Evolutionary conservation across 2,329 filamentous ascomycete species (phyloP).

Genomic region (Neurospora sp.): DNA sequence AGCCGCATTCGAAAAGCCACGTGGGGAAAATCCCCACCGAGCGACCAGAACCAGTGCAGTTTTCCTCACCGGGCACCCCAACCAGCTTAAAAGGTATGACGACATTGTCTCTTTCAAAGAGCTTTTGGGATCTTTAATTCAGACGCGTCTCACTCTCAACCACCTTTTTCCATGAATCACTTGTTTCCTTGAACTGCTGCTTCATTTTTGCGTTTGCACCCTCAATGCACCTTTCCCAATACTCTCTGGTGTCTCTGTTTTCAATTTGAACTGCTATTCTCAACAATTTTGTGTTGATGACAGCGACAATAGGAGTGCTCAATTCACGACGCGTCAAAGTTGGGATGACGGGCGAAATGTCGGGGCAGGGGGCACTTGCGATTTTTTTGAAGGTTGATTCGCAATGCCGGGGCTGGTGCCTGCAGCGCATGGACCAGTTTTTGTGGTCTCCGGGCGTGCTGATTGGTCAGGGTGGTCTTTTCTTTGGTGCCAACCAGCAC

Average conservation of each 20-base stretch:
- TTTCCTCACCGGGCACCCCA: not conserved
- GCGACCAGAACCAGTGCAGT: not conserved
- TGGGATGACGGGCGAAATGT: not conserved
- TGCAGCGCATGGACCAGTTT: slow-evolving; percentile 9
- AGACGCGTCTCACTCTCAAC: not conserved
- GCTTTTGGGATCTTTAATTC: not conserved
- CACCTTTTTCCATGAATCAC: not conserved
- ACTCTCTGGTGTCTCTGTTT: not conserved
- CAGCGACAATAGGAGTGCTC: not conserved
- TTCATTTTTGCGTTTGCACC: not conserved
- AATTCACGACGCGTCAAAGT: not conserved
- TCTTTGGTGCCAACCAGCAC: slow-evolving; percentile 1
- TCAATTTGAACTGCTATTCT: not conserved
- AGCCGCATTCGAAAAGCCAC: not conserved
- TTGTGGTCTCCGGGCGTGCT: not conserved
- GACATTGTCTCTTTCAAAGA: not conserved
- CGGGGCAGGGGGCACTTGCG: slow-evolving; percentile 2
- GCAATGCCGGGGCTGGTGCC: slow-evolving; percentile 13
- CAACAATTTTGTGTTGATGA: not conserved
- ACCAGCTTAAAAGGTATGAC: not conserved
- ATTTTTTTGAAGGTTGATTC: slow-evolving; percentile 18
- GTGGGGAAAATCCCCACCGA: not conserved
- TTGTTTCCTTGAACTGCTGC: not conserved
- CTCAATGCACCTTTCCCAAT: not conserved
- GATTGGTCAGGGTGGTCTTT: slow-evolving; percentile 2